Evolutionary conservation across 768 basidiomycete genomes (phyloP).

Genomic region (Trametes cinnabarina): DNA sequence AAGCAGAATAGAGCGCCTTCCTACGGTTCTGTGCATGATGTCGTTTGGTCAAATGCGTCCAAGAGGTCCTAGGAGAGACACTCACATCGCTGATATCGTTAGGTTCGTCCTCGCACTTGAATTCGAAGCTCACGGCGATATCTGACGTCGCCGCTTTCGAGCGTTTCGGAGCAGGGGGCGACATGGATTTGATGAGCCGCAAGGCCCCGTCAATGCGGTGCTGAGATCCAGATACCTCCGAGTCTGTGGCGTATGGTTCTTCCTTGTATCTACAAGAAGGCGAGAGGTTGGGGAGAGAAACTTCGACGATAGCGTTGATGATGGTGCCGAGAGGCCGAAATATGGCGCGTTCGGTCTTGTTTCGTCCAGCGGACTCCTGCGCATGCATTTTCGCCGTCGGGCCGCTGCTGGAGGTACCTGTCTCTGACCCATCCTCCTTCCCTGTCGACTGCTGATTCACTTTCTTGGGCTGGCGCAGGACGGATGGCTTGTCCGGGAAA

Average conservation of each 20-base stretch:
- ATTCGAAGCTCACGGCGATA: background rate
- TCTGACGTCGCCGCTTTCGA: background rate
- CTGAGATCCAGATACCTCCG: conserved; percentile 1
- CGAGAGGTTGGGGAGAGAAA: background rate
- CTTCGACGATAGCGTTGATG: background rate
- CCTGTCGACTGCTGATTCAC: background rate
- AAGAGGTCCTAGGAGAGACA: background rate
- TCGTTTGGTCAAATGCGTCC: background rate
- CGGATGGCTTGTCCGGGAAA: background rate
- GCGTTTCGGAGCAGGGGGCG: background rate
- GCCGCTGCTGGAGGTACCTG: background rate
- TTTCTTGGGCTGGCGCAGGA: background rate
- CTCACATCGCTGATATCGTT: background rate
- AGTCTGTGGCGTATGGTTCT: background rate
- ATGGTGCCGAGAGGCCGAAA: background rate
- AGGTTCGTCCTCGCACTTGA: background rate
- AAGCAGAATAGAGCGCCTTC: background rate
- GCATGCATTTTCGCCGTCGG: background rate
- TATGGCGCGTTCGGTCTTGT: background rate
- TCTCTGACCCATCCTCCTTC: background rate
- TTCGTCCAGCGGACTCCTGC: background rate
- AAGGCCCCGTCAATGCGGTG: background rate
- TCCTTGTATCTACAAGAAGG: background rate
- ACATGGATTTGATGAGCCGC: background rate
- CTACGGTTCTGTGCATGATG: background rate